Evolutionary conservation across 2,329 filamentous ascomycete genomes (phyloP), one percentile per base, ranked within the genome.

Genomic region (Colletotrichum sublineola): DNA sequence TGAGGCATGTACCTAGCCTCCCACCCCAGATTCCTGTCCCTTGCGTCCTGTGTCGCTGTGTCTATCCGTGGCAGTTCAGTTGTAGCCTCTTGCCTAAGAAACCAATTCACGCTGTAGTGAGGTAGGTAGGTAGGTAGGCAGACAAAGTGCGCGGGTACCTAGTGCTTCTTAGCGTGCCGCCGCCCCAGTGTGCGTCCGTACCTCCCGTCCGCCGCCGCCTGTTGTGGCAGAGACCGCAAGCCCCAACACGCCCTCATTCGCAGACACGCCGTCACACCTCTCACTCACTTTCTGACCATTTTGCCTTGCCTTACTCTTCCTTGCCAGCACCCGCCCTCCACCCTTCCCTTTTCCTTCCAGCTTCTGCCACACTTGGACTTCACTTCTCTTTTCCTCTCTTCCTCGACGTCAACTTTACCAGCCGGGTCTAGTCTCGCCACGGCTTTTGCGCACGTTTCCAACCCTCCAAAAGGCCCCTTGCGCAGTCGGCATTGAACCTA

Each of bases 301-400:
- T 56, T 56, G 56, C 42, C 42, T 42, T 65, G 52, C 68, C 58
- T 50, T 64, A 61, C 48, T 52, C 63, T 67, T 58, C 60, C 52
- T 56, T 48, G 63, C 67, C 66, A n/a, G 68, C 68, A 70, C 68
- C 67, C 63, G 68, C 68, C 65, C 69, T 63, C 66, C 66, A 72
- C 69, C 60, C 60, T 67, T 69, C 67, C 69, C 69, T 62, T 72
- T 72, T 72, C 63, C 69, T 52, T 72, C 69, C 69, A 72, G 69
- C 69, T 69, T 62, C 69, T 72, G 69, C 69, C 69, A 72, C 69
- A 72, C 69, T 62, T 72, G 52, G 60, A 72, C 61, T 72, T 69
- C 66, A 55, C n/a, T 60, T 63, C 57, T 53, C 55, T 69, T 65
- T 70, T 67, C 38, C 61, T 42, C 66, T 58, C 52, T 65, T 72